Evolutionary conservation across 306 rosid species (phyloP).

Genomic region (Casuarina cunninghamiana): DNA sequence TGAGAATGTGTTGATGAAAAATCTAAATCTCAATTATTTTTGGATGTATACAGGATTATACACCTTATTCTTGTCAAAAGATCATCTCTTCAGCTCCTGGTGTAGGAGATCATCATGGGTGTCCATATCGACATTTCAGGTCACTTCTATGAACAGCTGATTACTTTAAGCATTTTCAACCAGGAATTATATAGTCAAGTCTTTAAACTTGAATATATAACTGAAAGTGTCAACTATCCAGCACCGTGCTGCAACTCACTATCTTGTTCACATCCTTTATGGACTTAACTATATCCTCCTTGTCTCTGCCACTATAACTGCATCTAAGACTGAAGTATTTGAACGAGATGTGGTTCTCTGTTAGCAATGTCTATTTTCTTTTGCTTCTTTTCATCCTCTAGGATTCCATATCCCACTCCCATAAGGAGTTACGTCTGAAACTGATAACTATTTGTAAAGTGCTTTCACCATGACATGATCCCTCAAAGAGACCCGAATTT

Average conservation of each 20-base stretch:
- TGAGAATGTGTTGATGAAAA: slow-evolving; percentile 21
- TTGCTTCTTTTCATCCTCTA: neutral
- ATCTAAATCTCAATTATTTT: slow-evolving; percentile 25
- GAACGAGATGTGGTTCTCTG: neutral
- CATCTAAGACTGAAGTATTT: neutral
- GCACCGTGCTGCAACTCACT: neutral
- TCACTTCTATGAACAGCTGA: slow-evolving; percentile 28
- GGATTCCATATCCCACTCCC: neutral
- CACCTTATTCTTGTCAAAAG: slow-evolving; percentile 86
- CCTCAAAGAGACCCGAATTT: neutral
- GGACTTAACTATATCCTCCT: neutral
- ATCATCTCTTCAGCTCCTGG: slow-evolving; percentile 82
- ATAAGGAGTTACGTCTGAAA: neutral
- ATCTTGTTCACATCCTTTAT: neutral
- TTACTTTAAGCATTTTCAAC: slow-evolving; percentile 2
- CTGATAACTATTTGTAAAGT: neutral
- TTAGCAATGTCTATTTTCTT: neutral
- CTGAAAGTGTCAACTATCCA: neutral
- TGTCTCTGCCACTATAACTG: neutral
- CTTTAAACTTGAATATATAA: slow-evolving; percentile 11
- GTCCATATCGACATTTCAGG: slow-evolving; percentile 99
- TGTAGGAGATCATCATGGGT: slow-evolving; percentile 97
- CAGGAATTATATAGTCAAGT: neutral
- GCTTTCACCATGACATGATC: neutral
- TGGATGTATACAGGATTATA: slow-evolving; percentile 69